These are phyloP conservation scores for Beauveria scarabaeidicola DNA, from an alignment of 2,329 filamentous ascomycete genomes.

Conservation along the genomic window DNA sequence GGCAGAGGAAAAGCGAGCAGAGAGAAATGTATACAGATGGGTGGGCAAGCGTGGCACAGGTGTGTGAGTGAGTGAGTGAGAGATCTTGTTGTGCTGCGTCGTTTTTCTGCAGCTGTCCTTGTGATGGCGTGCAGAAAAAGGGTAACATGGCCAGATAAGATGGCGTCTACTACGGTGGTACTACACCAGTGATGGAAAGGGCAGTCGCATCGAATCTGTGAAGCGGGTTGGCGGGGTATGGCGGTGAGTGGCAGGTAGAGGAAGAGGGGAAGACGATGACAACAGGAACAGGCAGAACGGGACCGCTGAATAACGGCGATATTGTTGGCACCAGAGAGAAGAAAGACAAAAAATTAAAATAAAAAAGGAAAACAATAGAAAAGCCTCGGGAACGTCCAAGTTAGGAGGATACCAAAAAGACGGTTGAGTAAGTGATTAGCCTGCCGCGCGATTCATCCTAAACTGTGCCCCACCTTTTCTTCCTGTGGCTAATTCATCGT, in stretches of 20 bases:
- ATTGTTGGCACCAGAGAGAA: background rate
- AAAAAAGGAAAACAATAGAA: background rate
- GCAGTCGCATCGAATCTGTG: no score
- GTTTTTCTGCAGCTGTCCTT: background rate
- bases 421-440: background rate
- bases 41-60: no score
- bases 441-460: constrained; percentile 3
- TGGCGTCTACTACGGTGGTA: background rate
- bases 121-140: background rate
- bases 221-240: no score
- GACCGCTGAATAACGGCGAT: no score
- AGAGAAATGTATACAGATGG: background rate
- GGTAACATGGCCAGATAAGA: background rate
- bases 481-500: background rate
- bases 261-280: no score
- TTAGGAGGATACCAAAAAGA: background rate
- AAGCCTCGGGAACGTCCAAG: background rate
- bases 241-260: no score
- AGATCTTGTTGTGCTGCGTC: background rate
- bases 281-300: no score
- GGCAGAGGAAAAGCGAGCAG: background rate
- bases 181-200: no score
- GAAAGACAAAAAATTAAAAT: background rate
- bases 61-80: no score
- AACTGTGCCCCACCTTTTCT: background rate